Conservation (phyloP, 2,329 filamentous ascomycete species). For the Thelonectria discophora region DNA sequence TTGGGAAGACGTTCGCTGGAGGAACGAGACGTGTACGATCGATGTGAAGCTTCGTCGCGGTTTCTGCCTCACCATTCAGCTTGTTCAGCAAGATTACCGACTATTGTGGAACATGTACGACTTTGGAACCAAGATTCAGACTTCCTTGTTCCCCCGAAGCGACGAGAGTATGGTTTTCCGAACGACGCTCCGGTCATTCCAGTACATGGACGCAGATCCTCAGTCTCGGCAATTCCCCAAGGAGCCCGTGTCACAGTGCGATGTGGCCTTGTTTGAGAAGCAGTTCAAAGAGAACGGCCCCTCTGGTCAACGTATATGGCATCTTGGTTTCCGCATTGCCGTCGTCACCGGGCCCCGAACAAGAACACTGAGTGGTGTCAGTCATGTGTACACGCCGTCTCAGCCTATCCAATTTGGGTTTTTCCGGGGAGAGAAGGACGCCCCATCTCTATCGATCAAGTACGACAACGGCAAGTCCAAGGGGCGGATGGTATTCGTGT, state of each 20-base stretch:
- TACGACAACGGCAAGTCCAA: constrained; percentile 72
- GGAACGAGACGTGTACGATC: constrained; percentile 70
- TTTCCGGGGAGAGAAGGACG: constrained; percentile 74
- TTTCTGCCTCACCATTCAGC: constrained; percentile 75
- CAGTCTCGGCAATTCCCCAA: constrained; percentile 77
- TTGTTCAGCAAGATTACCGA: constrained; percentile 80
- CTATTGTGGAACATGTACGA: constrained; percentile 85
- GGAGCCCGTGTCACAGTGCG: constrained; percentile 76
- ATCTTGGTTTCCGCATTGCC: constrained; percentile 81
- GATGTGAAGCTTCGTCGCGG: constrained; percentile 77
- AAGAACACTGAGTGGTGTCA: constrained; percentile 80
- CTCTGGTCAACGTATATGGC: constrained; percentile 74
- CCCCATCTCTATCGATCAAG: constrained; percentile 74
- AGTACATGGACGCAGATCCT: constrained; percentile 80
- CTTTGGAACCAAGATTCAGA: constrained; percentile 80
- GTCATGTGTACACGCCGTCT: constrained; percentile 71
- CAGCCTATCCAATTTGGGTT: constrained; percentile 81
- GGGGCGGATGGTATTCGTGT: constrained; percentile 80
- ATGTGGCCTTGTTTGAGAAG: constrained; percentile 79
- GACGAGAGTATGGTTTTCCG: constrained; percentile 78
- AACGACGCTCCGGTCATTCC: constrained; percentile 75
- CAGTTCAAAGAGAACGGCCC: constrained; percentile 74
- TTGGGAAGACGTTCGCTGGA: constrained; percentile 87
- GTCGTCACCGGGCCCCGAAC: constrained; percentile 80
- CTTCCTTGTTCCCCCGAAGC: constrained; percentile 71